Percentiles rank a stretch among this genome's conserved stretches.
Evolutionary conservation across 768 basidiomycete genomes (phyloP).

Genomic region (Xerocomellus dryophilus): DNA sequence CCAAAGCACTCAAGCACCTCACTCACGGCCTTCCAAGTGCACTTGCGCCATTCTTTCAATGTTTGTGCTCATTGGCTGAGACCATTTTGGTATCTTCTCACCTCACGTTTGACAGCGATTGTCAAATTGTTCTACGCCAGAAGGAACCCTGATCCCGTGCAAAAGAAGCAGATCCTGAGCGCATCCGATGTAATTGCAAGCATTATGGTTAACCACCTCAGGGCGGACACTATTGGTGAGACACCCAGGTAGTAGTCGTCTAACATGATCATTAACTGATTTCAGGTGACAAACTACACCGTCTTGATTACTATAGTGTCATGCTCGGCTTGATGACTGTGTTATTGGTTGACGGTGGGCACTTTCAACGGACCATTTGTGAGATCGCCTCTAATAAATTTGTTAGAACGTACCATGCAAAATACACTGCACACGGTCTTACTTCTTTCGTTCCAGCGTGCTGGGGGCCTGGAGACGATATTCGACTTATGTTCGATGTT

Average conservation of each 20-base stretch:
- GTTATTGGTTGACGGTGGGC: slow-evolving; percentile 56
- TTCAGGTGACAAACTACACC: slow-evolving; percentile 40
- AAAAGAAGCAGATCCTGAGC: slow-evolving; percentile 73
- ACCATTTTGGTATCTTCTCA: slow-evolving; percentile 10
- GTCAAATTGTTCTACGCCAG: slow-evolving; percentile 84
- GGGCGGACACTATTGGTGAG: slow-evolving; percentile 51
- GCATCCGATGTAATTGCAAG: slow-evolving; percentile 69
- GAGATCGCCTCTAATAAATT: neutral
- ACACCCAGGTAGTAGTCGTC: slow-evolving; percentile 13
- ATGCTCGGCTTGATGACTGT: slow-evolving; percentile 51
- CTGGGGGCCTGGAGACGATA: slow-evolving; percentile 69
- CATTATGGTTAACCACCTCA: slow-evolving; percentile 71
- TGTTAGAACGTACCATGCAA: slow-evolving; percentile 68
- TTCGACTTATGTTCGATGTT: slow-evolving; percentile 55
- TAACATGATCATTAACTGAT: slow-evolving; percentile 6
- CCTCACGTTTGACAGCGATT: slow-evolving; percentile 49
- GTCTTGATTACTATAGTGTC: slow-evolving; percentile 51
- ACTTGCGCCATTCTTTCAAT: slow-evolving; percentile 82
- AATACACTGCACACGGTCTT: slow-evolving; percentile 81
- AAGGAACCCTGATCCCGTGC: slow-evolving; percentile 68
- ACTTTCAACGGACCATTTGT: neutral
- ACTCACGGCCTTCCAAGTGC: slow-evolving; percentile 73
- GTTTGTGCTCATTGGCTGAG: slow-evolving; percentile 39
- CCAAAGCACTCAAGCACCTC: slow-evolving; percentile 73
- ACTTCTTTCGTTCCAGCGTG: slow-evolving; percentile 67